Conservation (phyloP, 2,329 filamentous ascomycete species). For the Grosmannia clavigera region DNA sequence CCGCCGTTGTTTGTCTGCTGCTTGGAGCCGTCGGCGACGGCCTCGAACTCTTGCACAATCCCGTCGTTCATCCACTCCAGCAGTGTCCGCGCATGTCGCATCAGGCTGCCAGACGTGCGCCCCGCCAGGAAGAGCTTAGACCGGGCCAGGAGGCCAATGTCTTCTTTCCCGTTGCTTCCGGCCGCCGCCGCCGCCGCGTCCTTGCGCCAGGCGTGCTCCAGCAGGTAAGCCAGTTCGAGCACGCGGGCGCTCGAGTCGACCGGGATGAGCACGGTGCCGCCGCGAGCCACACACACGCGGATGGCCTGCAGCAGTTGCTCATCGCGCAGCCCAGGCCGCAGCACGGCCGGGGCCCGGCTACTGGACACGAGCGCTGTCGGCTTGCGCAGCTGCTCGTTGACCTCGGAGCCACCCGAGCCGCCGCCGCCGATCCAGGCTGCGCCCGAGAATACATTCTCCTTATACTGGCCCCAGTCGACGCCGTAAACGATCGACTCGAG, state of each 20-base stretch:
- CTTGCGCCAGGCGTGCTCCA: constrained; percentile 83
- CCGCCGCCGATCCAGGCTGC: constrained; percentile 83
- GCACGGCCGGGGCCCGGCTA: constrained; percentile 58
- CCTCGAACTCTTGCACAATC: constrained; percentile 85
- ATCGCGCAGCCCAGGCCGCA: constrained; percentile 71
- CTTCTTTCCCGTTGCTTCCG: constrained; percentile 16
- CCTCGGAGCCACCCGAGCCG: constrained; percentile 61
- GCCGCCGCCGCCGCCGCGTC: constrained; percentile 32
- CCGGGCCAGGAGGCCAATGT: constrained; percentile 34
- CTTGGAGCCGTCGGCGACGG: constrained; percentile 39
- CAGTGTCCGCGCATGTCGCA: constrained; percentile 88
- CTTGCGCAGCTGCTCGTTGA: constrained; percentile 85
- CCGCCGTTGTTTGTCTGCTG: constrained; percentile 32
- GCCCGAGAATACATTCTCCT: constrained; percentile 86
- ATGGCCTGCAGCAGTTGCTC: constrained; percentile 76
- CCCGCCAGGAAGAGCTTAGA: constrained; percentile 71
- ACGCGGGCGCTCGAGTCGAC: constrained; percentile 93
- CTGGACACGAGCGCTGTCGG: constrained; percentile 92
- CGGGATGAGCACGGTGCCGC: constrained; percentile 85
- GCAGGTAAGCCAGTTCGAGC: constrained; percentile 77
- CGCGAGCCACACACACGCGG: constrained; percentile 61
- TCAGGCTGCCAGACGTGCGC: constrained; percentile 73
- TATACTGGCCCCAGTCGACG: constrained; percentile 96
- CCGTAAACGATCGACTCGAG: constrained; percentile 96
- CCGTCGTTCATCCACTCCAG: constrained; percentile 98